These are phyloP conservation scores for Candida alai DNA, from an alignment of 805 yeast genomes.

Conservation along the genomic window DNA sequence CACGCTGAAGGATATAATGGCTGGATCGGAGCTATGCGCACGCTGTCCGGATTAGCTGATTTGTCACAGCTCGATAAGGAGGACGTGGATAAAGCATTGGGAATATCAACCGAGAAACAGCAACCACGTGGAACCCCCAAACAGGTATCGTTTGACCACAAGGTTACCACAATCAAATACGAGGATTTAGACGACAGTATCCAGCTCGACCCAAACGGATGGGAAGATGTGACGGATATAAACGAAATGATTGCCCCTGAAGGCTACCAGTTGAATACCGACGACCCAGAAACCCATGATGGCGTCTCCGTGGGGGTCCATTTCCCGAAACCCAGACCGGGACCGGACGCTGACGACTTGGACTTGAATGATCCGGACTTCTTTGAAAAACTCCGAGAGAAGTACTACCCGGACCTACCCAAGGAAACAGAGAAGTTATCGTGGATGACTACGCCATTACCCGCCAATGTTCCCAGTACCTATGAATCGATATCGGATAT, in stretches of 20 bases:
- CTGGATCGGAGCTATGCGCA: constrained; percentile 39
- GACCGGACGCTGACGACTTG: constrained; percentile 26
- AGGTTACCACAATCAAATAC: constrained; percentile 25
- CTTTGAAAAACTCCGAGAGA: constrained; percentile 71
- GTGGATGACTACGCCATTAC: constrained; percentile 82
- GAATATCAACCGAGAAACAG: constrained; percentile 17
- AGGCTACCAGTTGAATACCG: constrained; percentile 36
- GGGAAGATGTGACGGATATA: constrained; percentile 48
- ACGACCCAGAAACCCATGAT: constrained; percentile 37
- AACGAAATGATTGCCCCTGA: constrained; percentile 45
- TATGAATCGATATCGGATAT: constrained; percentile 60
- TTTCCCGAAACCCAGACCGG: constrained; percentile 52
- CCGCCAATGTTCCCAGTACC: constrained; percentile 36
- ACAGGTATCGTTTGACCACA: constrained; percentile 28
- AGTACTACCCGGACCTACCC: constrained; percentile 88
- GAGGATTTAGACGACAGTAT: constrained; percentile 24
- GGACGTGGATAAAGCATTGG: constrained; percentile 37
- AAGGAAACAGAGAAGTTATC: constrained; percentile 74
- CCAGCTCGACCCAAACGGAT: constrained; percentile 33
- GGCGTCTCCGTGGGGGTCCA: constrained; percentile 50
- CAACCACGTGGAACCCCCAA: constrained; percentile 12
- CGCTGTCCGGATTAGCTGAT: constrained; percentile 29
- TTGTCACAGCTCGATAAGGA: constrained; percentile 30
- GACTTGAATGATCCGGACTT: constrained; percentile 78
- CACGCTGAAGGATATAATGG: constrained; percentile 42